Conservation (phyloP, 2,329 filamentous ascomycete genomes). For the Colletotrichum destructivum region DNA sequence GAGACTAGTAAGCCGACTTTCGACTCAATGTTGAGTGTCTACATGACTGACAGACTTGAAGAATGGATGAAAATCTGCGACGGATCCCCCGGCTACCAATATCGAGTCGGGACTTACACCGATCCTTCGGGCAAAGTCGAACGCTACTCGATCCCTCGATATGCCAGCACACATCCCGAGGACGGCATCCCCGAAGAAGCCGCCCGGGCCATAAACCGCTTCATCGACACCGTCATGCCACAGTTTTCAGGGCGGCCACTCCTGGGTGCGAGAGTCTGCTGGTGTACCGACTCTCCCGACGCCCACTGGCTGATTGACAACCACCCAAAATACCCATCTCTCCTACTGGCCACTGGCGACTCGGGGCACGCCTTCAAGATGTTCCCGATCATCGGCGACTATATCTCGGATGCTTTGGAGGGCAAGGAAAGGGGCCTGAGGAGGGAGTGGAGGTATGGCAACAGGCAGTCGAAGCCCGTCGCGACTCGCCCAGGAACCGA, state of each 20-base stretch:
- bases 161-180: constrained; percentile 36
- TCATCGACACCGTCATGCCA: constrained; percentile 44
- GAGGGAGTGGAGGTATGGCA: constrained; percentile 44
- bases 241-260: constrained; percentile 47
- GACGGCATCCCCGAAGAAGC: constrained; percentile 42
- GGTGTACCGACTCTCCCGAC: constrained; percentile 53
- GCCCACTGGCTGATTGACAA: constrained; percentile 52
- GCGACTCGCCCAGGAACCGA: constrained; percentile 43
- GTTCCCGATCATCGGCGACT: constrained; percentile 47
- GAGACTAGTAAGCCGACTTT: constrained; percentile 23
- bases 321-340: constrained; percentile 41
- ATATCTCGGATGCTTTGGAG: constrained; percentile 46
- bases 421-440: constrained; percentile 40
- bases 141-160: constrained; percentile 39
- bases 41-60: neutral
- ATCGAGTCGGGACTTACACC: constrained; percentile 29
- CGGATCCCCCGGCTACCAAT: constrained; percentile 42
- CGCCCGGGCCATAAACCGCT: constrained; percentile 26
- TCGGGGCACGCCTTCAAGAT: constrained; percentile 50
- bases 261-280: constrained; percentile 47
- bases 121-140: constrained; percentile 34
- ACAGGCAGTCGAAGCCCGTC: constrained; percentile 40
- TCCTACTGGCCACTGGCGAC: constrained; percentile 46
- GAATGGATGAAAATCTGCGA: constrained; percentile 44
- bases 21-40: rapidly evolving